A percentile compares a stretch with the other conserved stretches of the same genome.
phyloP scores from a whole-genome alignment of 2,329 filamentous ascomycete genomes.

The Purpureocillium takamizusanense region DNA sequence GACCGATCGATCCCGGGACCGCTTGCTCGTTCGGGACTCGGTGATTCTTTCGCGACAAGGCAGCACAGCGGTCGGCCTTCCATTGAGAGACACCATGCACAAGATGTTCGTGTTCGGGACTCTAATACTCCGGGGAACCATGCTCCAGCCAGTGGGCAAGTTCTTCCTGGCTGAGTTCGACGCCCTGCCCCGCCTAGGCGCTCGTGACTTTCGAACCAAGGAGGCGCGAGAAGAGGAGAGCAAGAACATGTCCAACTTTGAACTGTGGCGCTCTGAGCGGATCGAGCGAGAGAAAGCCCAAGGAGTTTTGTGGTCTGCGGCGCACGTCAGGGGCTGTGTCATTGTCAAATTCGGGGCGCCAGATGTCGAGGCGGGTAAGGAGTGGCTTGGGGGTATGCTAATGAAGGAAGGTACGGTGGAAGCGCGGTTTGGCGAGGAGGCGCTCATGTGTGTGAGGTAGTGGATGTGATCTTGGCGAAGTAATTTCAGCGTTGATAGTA shows the following conservation, averaged over 20 bases:
- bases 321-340: constrained; percentile 71
- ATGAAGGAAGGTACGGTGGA: constrained; percentile 63
- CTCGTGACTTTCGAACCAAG: constrained; percentile 61
- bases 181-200: constrained; percentile 71
- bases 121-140: constrained; percentile 67
- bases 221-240: constrained; percentile 34
- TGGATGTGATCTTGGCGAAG: no score
- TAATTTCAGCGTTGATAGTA: no score
- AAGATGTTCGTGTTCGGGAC: constrained; percentile 73
- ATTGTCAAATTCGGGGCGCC: constrained; percentile 84
- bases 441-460: constrained; percentile 59
- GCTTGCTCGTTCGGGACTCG: constrained; percentile 77
- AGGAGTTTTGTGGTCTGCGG: constrained; percentile 72
- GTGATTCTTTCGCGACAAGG: constrained; percentile 59
- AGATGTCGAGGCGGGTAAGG: constrained; percentile 70
- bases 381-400: constrained; percentile 73
- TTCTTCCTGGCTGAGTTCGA: constrained; percentile 78
- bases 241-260: constrained; percentile 27
- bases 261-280: constrained; percentile 46
- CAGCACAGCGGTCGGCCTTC: constrained; percentile 26
- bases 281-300: constrained; percentile 48
- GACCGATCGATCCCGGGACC: constrained; percentile 24
- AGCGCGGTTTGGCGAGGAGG: constrained; percentile 67
- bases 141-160: constrained; percentile 54
- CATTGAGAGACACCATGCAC: constrained; percentile 57